A percentile compares a stretch with the other conserved stretches of the same genome.
phyloP scores from a whole-genome alignment of 768 basidiomycete species.

The Guyanaporus albipodus region DNA sequence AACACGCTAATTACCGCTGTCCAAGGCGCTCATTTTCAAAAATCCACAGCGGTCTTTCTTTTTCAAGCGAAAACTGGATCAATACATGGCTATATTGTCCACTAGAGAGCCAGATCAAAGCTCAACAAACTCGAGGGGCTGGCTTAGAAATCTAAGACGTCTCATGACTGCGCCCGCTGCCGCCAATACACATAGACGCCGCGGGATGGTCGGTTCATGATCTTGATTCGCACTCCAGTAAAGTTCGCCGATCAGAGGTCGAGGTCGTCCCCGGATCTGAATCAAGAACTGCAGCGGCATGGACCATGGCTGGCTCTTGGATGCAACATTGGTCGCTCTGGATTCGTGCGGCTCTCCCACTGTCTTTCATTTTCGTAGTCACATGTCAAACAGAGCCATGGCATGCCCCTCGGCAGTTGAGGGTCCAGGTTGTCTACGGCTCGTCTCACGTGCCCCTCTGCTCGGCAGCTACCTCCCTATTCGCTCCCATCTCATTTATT shows the following conservation, averaged over 20 bases:
- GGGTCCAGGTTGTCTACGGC: neutral
- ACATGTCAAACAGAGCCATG: too few species aligned
- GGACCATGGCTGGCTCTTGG: too few species aligned
- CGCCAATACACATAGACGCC: slow-evolving; percentile 2
- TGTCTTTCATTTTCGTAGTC: too few species aligned
- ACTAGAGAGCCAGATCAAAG: too few species aligned
- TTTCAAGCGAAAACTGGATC: slow-evolving; percentile 7
- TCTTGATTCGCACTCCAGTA: neutral
- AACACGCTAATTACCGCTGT: too few species aligned
- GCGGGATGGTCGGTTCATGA: neutral
- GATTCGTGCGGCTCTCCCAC: too few species aligned
- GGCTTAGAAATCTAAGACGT: slow-evolving; percentile 1
- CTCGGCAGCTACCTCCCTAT: neutral
- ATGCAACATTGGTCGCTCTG: too few species aligned
- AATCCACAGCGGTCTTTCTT: slow-evolving; percentile 16
- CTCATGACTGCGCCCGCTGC: neutral
- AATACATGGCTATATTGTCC: neutral
- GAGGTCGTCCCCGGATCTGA: too few species aligned
- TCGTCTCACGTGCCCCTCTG: neutral
- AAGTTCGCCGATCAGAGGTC: neutral
- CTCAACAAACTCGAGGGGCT: too few species aligned
- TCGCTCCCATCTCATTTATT: neutral
- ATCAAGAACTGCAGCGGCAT: neutral
- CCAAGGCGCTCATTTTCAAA: too few species aligned
- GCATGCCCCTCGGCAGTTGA: too few species aligned